Evolutionary conservation across 192 early-diverging fungal genomes (phyloP).

Genomic region (Backusella parvicylindrica): DNA sequence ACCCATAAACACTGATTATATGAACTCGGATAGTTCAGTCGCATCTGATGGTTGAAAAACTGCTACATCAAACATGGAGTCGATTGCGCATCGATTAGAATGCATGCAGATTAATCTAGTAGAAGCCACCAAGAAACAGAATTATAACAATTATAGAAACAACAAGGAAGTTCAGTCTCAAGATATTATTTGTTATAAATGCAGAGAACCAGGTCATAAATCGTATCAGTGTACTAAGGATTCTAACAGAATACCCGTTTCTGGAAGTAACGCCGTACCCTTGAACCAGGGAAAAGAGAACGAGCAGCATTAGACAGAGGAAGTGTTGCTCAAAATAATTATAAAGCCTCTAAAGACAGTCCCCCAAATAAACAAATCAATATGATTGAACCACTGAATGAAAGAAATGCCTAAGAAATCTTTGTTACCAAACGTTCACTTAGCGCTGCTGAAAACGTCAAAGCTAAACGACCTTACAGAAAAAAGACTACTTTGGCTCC

Average conservation of each 20-base stretch:
- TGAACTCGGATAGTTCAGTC: not conserved
- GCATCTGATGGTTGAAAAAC: not conserved
- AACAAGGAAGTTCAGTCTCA: not conserved
- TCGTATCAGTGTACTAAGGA: not conserved
- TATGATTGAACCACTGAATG: not conserved
- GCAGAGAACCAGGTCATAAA: not conserved
- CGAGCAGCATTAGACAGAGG: not conserved
- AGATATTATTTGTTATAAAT: not conserved
- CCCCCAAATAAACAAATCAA: not conserved
- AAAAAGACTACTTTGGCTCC: not conserved
- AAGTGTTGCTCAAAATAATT: not conserved
- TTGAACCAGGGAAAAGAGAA: not conserved
- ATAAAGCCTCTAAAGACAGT: not conserved
- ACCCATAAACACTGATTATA: not conserved
- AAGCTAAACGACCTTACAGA: not conserved
- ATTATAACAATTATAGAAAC: not conserved
- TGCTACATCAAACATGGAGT: not conserved
- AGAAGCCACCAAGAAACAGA: not conserved
- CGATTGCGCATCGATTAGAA: not conserved
- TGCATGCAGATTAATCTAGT: not conserved
- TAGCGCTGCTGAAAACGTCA: not conserved
- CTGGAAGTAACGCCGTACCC: not conserved
- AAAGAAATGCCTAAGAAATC: not conserved
- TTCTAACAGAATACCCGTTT: not conserved
- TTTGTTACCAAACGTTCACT: not conserved